Evolutionary conservation across 306 rosid genomes (phyloP).

Genomic region (Cicer cuneatum): DNA sequence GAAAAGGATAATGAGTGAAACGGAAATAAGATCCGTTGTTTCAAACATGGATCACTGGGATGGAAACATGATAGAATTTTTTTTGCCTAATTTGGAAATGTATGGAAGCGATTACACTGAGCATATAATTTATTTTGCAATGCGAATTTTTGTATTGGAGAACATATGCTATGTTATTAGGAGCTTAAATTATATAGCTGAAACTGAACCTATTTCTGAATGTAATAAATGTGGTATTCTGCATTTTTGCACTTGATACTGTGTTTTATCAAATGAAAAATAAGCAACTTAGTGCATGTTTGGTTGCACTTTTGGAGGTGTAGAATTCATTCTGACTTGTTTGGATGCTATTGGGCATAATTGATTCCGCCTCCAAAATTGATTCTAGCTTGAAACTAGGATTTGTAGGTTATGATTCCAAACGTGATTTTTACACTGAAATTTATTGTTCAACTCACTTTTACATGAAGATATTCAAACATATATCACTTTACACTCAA

Average conservation of each 20-base stretch:
- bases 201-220: slow-evolving; percentile 26
- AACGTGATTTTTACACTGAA: too few species aligned
- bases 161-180: background rate
- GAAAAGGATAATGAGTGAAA: background rate
- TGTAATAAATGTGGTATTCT: background rate
- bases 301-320: too few species aligned
- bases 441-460: too few species aligned
- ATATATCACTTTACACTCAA: too few species aligned
- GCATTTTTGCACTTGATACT: background rate
- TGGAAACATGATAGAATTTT: slow-evolving; percentile 11
- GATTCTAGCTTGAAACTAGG: too few species aligned
- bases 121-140: slow-evolving; percentile 19
- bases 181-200: background rate
- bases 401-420: too few species aligned
- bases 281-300: background rate
- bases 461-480: too few species aligned
- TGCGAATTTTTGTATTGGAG: slow-evolving; percentile 33
- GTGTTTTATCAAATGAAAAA: slow-evolving; percentile 16
- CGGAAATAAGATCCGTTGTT: slow-evolving; percentile 38
- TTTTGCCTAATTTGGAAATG: slow-evolving; percentile 12
- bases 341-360: too few species aligned
- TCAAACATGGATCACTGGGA: slow-evolving; percentile 36
- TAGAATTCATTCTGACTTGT: too few species aligned
- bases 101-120: slow-evolving; percentile 12
- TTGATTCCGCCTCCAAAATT: too few species aligned